Percentiles rank a stretch among this genome's conserved stretches.
Conservation (phyloP, 1,284 basidiomycete species). For the Phellopilus nigrolimitatus region DNA sequence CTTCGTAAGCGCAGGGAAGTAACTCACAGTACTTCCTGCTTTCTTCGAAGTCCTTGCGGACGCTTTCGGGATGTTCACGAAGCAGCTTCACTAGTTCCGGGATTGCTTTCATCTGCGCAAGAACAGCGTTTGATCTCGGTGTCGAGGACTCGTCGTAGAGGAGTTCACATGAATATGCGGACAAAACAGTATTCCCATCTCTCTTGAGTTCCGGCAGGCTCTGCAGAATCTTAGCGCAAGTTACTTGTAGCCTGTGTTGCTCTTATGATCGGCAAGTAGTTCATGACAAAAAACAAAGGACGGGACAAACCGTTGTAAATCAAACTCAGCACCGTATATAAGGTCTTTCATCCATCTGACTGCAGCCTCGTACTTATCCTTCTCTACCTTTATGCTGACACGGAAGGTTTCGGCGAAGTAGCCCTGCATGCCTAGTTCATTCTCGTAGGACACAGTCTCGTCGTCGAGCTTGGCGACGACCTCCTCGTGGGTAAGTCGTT, state of each 20-base stretch:
- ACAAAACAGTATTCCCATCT: slow-evolving; percentile 78
- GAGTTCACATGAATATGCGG: slow-evolving; percentile 66
- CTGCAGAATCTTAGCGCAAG: slow-evolving; percentile 86
- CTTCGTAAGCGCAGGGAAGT: slow-evolving; percentile 1
- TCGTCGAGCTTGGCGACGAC: slow-evolving; percentile 89
- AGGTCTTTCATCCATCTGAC: slow-evolving; percentile 89
- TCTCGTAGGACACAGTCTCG: slow-evolving; percentile 87
- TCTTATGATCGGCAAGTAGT: slow-evolving; percentile 1
- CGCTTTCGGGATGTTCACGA: slow-evolving; percentile 68
- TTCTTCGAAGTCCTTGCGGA: slow-evolving; percentile 71
- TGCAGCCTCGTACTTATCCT: slow-evolving; percentile 73
- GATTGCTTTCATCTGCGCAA: slow-evolving; percentile 76
- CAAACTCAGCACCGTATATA: slow-evolving; percentile 79
- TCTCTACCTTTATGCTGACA: slow-evolving; percentile 83
- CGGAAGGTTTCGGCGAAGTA: slow-evolving; percentile 75
- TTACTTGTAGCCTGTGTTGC: slow-evolving; percentile 67
- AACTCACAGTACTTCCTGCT: slow-evolving; percentile 65
- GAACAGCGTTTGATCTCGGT: slow-evolving; percentile 64
- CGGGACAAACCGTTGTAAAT: slow-evolving; percentile 67
- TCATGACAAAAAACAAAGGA: neutral
- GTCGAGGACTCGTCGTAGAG: slow-evolving; percentile 74
- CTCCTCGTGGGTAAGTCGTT: slow-evolving; percentile 77
- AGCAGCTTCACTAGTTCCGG: slow-evolving; percentile 73
- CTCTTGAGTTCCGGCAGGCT: slow-evolving; percentile 92
- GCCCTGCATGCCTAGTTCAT: slow-evolving; percentile 63